A percentile compares a stretch with the other conserved stretches of the same genome.
Evolutionary conservation across 163 green algal genomes (phyloP).

Genomic region (Scenedesmus sp.): DNA sequence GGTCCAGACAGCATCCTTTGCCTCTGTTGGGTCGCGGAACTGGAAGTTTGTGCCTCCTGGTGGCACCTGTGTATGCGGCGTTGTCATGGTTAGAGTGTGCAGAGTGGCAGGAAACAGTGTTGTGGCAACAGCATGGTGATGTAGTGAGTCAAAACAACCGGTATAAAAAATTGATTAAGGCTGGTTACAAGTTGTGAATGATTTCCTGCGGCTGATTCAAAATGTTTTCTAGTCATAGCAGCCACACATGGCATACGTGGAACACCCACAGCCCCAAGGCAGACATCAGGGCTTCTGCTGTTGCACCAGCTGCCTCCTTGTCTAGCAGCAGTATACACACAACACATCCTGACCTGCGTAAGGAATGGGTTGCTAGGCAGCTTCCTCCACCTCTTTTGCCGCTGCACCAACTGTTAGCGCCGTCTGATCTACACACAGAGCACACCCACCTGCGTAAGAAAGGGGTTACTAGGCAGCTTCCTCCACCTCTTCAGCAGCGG

Average conservation of each 20-base stretch:
- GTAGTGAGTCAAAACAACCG: no score
- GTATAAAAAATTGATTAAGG: no score
- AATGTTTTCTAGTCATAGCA: no score
- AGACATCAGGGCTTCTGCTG: no score
- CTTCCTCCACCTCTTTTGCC: constrained; percentile 14
- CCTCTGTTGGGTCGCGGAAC: constrained; percentile 47
- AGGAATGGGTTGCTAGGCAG: constrained; percentile 38
- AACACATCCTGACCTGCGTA: background rate
- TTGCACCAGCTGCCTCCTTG: no score
- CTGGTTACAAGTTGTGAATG: no score
- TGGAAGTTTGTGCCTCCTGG: constrained; percentile 47
- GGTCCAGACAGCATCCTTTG: constrained; percentile 16
- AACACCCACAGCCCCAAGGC: no score
- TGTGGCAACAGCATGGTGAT: background rate
- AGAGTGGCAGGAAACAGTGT: no score
- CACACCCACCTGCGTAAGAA: constrained; percentile 33
- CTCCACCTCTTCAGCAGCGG: constrained; percentile 33
- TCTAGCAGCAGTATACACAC: no score
- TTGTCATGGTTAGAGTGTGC: background rate
- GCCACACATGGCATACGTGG: no score
- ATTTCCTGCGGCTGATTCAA: no score
- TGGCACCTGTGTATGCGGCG: background rate
- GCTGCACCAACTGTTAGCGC: no score
- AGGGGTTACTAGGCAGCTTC: constrained; percentile 34
- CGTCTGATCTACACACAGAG: background rate